A percentile compares a stretch with the other conserved stretches of the same genome.
Evolutionary conservation across 2,329 filamentous ascomycete species (phyloP).

Genomic region (Neofusicoccum kwambonambiense): DNA sequence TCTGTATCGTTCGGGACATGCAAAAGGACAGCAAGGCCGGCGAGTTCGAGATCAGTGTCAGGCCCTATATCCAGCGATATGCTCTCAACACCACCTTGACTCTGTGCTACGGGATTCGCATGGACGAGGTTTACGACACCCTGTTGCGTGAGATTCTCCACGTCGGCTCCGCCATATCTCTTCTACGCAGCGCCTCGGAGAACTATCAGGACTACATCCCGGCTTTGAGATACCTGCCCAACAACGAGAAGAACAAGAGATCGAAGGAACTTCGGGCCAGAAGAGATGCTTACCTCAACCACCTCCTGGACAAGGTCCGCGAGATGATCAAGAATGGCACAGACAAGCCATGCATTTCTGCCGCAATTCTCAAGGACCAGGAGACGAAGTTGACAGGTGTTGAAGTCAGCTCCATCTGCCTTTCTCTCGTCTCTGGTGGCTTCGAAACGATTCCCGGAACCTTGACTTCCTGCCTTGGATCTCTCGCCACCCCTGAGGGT

Average conservation of each 20-base stretch:
- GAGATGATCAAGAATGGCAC: slow-evolving; percentile 53
- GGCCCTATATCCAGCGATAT: slow-evolving; percentile 55
- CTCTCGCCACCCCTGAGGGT: slow-evolving; percentile 48
- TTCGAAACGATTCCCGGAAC: slow-evolving; percentile 58
- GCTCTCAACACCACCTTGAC: slow-evolving; percentile 56
- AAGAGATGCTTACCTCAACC: slow-evolving; percentile 51
- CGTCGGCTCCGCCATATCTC: slow-evolving; percentile 52
- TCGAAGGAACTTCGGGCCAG: slow-evolving; percentile 49
- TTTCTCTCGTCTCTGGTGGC: slow-evolving; percentile 53
- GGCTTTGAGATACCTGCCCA: slow-evolving; percentile 50
- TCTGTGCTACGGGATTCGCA: slow-evolving; percentile 55
- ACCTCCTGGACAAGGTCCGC: slow-evolving; percentile 51
- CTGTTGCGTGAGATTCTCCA: slow-evolving; percentile 54
- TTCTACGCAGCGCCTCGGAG: slow-evolving; percentile 52
- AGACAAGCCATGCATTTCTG: slow-evolving; percentile 55
- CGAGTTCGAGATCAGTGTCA: slow-evolving; percentile 44
- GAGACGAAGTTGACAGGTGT: slow-evolving; percentile 54
- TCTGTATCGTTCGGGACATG: slow-evolving; percentile 51
- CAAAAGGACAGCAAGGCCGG: slow-evolving; percentile 44
- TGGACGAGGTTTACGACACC: slow-evolving; percentile 54
- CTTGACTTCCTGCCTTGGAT: slow-evolving; percentile 53
- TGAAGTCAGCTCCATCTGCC: slow-evolving; percentile 54
- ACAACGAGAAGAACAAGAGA: slow-evolving; percentile 51
- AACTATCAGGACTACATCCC: slow-evolving; percentile 57
- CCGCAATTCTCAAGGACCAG: slow-evolving; percentile 54